These are phyloP conservation scores for Prinsepia uniflora DNA, from an alignment of 306 rosid genomes.

Conservation along the genomic window DNA sequence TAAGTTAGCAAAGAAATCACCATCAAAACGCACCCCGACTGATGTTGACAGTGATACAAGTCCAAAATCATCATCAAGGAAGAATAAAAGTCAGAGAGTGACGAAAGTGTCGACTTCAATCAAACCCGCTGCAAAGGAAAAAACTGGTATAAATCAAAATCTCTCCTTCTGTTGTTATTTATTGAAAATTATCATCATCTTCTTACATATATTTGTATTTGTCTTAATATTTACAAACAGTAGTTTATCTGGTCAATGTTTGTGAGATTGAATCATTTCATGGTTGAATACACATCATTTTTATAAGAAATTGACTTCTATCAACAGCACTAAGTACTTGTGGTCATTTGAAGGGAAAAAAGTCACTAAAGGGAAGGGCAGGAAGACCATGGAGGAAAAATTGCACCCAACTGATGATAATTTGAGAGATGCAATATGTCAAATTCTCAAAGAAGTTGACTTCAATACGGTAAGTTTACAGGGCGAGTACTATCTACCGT, in stretches of 20 bases:
- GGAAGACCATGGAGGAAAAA: slow-evolving; percentile 57
- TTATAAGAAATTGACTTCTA: not conserved
- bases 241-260: slow-evolving; percentile 10
- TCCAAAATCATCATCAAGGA: slow-evolving; percentile 87
- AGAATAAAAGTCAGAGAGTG: slow-evolving; percentile 56
- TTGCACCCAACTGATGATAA: slow-evolving; percentile 60
- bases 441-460: slow-evolving; percentile 94
- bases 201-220: slow-evolving; percentile 7
- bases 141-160: slow-evolving; percentile 44
- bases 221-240: slow-evolving; percentile 3
- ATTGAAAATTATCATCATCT: not conserved
- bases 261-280: not conserved
- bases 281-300: not conserved
- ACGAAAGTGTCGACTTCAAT: slow-evolving; percentile 42
- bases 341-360: slow-evolving; percentile 48
- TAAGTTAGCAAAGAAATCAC: slow-evolving; percentile 49
- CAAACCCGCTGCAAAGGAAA: slow-evolving; percentile 68
- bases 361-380: slow-evolving; percentile 57
- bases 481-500: not conserved
- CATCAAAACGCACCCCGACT: slow-evolving; percentile 38
- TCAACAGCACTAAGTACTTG: not conserved
- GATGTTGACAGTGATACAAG: slow-evolving; percentile 58
- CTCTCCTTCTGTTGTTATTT: slow-evolving; percentile 12
- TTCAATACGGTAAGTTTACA: slow-evolving; percentile 73
- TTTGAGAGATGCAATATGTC: slow-evolving; percentile 76